A percentile compares a stretch with the other conserved stretches of the same genome.
These are phyloP conservation scores for Gilbertella persicaria DNA, from an alignment of 371 early-diverging fungal species.

Conservation along the genomic window DNA sequence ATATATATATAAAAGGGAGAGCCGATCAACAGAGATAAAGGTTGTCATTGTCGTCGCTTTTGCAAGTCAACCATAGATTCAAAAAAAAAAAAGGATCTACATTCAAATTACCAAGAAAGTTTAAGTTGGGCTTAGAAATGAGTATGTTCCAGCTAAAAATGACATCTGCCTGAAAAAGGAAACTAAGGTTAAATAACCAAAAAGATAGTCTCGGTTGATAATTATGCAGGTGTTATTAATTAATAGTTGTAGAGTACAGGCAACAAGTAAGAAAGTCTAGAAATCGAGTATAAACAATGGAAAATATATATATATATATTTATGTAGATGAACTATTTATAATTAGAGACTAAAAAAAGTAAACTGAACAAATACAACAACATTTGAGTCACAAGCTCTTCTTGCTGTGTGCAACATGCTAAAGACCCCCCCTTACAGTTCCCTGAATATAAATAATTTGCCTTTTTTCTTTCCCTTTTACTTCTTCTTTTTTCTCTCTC, in stretches of 20 bases:
- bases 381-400: neutral
- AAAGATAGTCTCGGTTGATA: neutral
- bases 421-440: conserved; percentile 9
- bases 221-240: neutral
- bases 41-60: no score
- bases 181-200: no score
- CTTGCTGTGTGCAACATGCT: neutral
- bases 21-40: no score
- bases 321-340: neutral
- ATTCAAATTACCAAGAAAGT: no score
- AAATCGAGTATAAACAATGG: no score
- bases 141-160: no score
- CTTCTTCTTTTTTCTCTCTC: conserved; percentile 5
- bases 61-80: no score
- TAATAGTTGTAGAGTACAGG: neutral
- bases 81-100: no score
- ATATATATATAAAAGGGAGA: no score
- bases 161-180: no score
- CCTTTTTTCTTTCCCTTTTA: conserved; percentile 4
- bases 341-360: neutral
- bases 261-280: no score
- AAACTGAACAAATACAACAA: neutral
- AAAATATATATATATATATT: neutral
- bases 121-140: no score
- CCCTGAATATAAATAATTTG: conserved; percentile 7